A percentile compares a stretch with the other conserved stretches of the same genome.
These are phyloP conservation scores for Ascochyta pisi DNA, from an alignment of 2,329 filamentous ascomycete species.

Conservation along the genomic window DNA sequence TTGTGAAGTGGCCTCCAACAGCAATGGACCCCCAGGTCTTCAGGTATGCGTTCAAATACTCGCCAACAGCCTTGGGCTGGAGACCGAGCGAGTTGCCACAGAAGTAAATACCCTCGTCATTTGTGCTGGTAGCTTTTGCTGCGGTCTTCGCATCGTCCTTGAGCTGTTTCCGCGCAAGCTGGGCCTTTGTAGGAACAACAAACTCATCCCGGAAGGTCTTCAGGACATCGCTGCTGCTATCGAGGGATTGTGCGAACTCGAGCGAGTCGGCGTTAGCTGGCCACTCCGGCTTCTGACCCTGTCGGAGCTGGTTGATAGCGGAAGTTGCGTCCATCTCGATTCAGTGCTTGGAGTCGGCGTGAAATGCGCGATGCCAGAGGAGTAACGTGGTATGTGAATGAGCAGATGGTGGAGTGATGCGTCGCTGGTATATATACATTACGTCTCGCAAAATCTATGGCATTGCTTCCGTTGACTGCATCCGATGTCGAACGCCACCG, in stretches of 20 bases:
- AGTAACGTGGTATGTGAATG: not conserved
- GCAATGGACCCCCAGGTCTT: conserved; percentile 84
- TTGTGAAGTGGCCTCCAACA: conserved; percentile 80
- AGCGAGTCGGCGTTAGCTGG: conserved; percentile 31
- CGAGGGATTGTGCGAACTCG: conserved; percentile 37
- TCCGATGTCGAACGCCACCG: conserved; percentile 10
- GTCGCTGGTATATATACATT: conserved; percentile 22
- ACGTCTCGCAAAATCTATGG: conserved; percentile 19
- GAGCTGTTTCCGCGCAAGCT: conserved; percentile 69
- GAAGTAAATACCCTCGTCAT: conserved; percentile 72
- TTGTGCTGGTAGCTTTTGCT: conserved; percentile 38
- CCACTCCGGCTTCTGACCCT: conserved; percentile 40
- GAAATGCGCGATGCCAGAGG: not conserved
- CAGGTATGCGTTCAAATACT: conserved; percentile 74
- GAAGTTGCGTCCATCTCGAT: conserved; percentile 32
- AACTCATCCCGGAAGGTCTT: conserved; percentile 68
- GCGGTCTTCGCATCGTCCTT: conserved; percentile 42
- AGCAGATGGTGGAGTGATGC: conserved; percentile 7
- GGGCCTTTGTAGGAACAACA: conserved; percentile 75
- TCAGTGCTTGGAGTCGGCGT: conserved; percentile 11
- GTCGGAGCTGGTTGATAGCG: conserved; percentile 36
- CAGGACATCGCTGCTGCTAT: conserved; percentile 44
- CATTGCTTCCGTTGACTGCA: conserved; percentile 14
- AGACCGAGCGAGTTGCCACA: conserved; percentile 89
- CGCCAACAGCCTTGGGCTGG: conserved; percentile 72